Conservation (phyloP, 2,329 filamentous ascomycete species). For the Penicillium sp. region DNA sequence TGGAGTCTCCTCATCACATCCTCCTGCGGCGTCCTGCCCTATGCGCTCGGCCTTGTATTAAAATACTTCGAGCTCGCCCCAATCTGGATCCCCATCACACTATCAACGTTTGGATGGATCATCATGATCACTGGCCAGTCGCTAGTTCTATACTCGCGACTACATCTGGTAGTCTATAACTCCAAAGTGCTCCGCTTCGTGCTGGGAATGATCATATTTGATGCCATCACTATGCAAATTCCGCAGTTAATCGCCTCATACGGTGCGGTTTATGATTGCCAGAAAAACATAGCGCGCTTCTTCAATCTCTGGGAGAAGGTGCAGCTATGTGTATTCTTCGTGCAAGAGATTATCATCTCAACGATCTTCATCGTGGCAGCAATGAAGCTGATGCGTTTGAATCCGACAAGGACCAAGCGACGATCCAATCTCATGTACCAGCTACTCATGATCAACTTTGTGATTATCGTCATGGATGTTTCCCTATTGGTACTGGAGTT, state of each 20-base stretch:
- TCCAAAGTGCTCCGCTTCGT: conserved; percentile 3
- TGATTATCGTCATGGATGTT: conserved; percentile 15
- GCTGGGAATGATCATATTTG: conserved; percentile 12
- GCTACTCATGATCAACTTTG: conserved; percentile 9
- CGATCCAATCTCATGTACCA: conserved; percentile 13
- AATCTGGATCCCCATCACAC: conserved; percentile 11
- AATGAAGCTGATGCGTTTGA: conserved; percentile 1
- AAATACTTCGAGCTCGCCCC: conserved; percentile 16
- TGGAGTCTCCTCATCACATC: conserved; percentile 11
- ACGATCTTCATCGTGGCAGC: conserved; percentile 11
- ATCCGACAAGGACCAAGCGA: conserved; percentile 6
- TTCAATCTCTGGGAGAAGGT: conserved; percentile 12
- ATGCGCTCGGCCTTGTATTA: conserved; percentile 6
- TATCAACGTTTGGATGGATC: conserved; percentile 9
- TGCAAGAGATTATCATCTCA: conserved; percentile 15
- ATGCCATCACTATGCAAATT: conserved; percentile 6
- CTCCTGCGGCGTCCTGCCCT: conserved; percentile 7
- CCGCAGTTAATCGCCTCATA: conserved; percentile 13
- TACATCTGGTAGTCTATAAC: conserved; percentile 10
- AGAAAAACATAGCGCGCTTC: not conserved
- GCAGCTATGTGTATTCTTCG: conserved; percentile 11
- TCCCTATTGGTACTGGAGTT: conserved; percentile 9
- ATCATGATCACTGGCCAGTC: conserved; percentile 14
- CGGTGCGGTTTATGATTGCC: conserved; percentile 9
- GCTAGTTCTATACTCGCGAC: conserved; percentile 15